These are phyloP conservation scores for Exserohilum rostratum DNA, from an alignment of 2,329 filamentous ascomycete genomes.

Conservation along the genomic window DNA sequence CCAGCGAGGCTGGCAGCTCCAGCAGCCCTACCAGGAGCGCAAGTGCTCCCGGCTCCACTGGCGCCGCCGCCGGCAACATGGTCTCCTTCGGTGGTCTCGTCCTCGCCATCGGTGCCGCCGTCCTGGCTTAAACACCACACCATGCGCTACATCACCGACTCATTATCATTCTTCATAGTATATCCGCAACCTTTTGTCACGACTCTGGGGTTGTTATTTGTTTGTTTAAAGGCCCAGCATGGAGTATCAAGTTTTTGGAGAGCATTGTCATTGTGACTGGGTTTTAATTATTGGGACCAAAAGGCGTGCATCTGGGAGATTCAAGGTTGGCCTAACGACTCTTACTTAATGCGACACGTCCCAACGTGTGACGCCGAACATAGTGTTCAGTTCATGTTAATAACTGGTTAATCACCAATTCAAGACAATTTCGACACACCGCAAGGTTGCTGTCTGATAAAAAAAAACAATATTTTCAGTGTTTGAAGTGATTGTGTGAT, in stretches of 20 bases:
- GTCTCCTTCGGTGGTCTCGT: conserved; percentile 39
- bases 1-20: conserved; percentile 7
- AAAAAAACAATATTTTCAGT: background rate
- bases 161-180: conserved; percentile 11
- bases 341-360: conserved; percentile 7
- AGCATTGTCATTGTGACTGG: conserved; percentile 10
- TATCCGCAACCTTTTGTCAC: conserved; percentile 5
- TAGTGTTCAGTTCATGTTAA: conserved; percentile 1
- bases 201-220: conserved; percentile 7
- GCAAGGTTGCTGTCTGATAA: background rate
- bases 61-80: conserved; percentile 35
- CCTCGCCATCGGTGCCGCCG: conserved; percentile 34
- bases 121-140: conserved; percentile 34
- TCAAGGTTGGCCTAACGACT: conserved; percentile 1
- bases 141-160: background rate
- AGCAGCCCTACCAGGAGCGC: conserved; percentile 17
- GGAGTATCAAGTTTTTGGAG: conserved; percentile 9
- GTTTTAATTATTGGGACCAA: conserved; percentile 6
- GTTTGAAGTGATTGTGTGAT: background rate
- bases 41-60: conserved; percentile 22
- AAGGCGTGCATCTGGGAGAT: background rate
- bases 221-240: conserved; percentile 8
- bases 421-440: background rate
- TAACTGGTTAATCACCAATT: conserved; percentile 4
- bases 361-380: background rate